Base-by-base conservation (phyloP, 2,329 filamentous ascomycete genomes). In the Nothomitra cinnamomea region DNA sequence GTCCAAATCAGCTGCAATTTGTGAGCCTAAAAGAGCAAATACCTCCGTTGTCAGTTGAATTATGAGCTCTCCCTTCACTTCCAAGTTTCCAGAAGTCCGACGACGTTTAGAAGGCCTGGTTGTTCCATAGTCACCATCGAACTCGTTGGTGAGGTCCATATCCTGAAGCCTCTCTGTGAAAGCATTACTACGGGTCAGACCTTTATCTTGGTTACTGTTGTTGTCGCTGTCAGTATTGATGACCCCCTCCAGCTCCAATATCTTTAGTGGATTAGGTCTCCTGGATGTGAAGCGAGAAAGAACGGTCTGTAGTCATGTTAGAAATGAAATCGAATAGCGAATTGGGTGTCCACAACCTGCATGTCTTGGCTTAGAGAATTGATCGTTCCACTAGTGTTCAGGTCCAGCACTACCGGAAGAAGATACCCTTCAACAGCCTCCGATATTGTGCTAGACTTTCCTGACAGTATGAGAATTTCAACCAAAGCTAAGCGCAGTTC, bases 21-120 rank as follows among this genome's bases (percentile, higher is more conserved):
- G 62, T 35, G 60, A 63, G 19, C 62, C 65, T 45, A 75, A 60
- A 57, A 65, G 42, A 28, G 53, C 55, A 59, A 65, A 65, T 55
- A 66, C 48, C 47, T 62, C 54, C 45, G 45, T 49, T 13, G 45
- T 49, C 32, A 49, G 25, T 24, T 49, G 45, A 28, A 58, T 57
- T 17, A 64, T 63, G 28, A 73, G 60, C 21, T 64, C 58, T 35
- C 66, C 52, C 64, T 59, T 49, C 13, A 22, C 17, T 32, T 17
- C 38, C 25, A 32, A 35, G 28, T 6, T 22, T 43, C 28, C 19
- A 13, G 41, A 45, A 36, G 35, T 42, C 17, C 52, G 52, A 2
- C 41, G 36, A 12, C 52, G 52, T 36, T 53, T 53, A 8, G 22
- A 6, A n/a, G 52, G 52, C 43, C 52, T 53, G 10, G 38, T 17